Base-by-base conservation (phyloP, 176 grass and related monocot species). In the Ensete ventricosum region DNA sequence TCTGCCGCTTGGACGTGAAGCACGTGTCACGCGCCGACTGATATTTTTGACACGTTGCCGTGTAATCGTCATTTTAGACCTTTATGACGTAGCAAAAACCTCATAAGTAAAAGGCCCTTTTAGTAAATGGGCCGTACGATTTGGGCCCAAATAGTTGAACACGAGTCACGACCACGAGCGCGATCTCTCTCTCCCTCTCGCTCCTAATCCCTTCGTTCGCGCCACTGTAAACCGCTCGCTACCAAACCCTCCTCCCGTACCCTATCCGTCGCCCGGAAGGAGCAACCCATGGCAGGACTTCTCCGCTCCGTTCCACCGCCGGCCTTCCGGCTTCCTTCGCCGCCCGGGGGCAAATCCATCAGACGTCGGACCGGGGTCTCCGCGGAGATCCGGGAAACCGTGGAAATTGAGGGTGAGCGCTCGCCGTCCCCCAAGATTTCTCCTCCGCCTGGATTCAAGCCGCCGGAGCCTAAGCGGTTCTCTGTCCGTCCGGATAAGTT, bases 381-480 rank as follows among this genome's bases (percentile, higher is more conserved):
- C 62, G 84, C 86, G 21, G 82, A 81, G 55, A 19, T 75, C 64
- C 69, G 81, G 52, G 86, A 86, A 64, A 82, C 71, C 49, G 48
- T 73, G 54, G 64, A 72, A 20, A 16, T 29, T n/a, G 48, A 24
- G 11, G 43, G 16, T 14, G 69, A 63, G 20, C 52, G 70, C 55
- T 43, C 64, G 72, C 14, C 12, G 53, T 20, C 69, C 73, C 34
- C 29, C 17, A 51, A 49, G 64, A 73, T 91, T 75, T 55, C 77
- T 22, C 79, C 88, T 53, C 94, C 90, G 11, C 21, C 82, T 1
- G 88, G 75, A 9, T 93, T 98, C 84, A 90, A 87, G 57, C 25
- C 72, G 13, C 90, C 94, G 3, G 73, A 89, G 71, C 94, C 94
- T 48, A 89, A 85, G 90, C 57, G 64, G 64, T 98, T 93, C 72